phyloP scores from a whole-genome alignment of 1,284 basidiomycete genomes.

The Phenoliferia sp. region DNA sequence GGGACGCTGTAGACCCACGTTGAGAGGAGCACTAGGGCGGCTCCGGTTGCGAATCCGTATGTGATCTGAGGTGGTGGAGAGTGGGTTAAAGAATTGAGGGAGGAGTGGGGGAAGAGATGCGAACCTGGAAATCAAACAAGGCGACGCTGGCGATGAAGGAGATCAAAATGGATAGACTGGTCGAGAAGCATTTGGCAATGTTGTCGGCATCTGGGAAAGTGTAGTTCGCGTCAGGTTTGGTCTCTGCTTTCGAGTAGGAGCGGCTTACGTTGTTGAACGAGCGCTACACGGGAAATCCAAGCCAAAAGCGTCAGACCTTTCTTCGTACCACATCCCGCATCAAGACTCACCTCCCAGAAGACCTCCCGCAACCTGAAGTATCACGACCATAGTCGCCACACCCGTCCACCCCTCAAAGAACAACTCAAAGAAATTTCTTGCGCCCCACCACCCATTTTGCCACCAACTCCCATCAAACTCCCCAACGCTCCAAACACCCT shows the following conservation, averaged over 20 bases:
- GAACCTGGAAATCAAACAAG: conserved; percentile 25
- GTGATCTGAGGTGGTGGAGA: background rate
- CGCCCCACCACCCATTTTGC: background rate
- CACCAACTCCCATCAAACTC: conserved; percentile 1
- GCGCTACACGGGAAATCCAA: conserved; percentile 4
- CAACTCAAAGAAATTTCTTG: background rate
- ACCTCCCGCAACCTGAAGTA: conserved; percentile 41
- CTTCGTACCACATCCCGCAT: background rate
- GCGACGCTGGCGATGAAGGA: conserved; percentile 34
- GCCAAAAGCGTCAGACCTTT: background rate
- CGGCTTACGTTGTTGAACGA: conserved; percentile 32
- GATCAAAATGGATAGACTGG: conserved; percentile 41
- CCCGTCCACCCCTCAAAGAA: conserved; percentile 39
- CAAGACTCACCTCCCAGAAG: conserved; percentile 39
- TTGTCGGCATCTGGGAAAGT: conserved; percentile 39
- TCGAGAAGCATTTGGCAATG: conserved; percentile 43
- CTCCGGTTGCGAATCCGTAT: conserved; percentile 17
- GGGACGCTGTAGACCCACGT: conserved; percentile 19
- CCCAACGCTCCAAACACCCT: conserved; percentile 2
- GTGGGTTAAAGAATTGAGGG: background rate
- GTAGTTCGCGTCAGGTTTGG: background rate
- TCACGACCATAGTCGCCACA: conserved; percentile 41
- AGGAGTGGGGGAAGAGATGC: background rate
- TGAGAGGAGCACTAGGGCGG: conserved; percentile 14
- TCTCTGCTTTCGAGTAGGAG: background rate